Base-by-base conservation (phyloP, 768 basidiomycete genomes). In the Mycena olivaceomarginata region DNA sequence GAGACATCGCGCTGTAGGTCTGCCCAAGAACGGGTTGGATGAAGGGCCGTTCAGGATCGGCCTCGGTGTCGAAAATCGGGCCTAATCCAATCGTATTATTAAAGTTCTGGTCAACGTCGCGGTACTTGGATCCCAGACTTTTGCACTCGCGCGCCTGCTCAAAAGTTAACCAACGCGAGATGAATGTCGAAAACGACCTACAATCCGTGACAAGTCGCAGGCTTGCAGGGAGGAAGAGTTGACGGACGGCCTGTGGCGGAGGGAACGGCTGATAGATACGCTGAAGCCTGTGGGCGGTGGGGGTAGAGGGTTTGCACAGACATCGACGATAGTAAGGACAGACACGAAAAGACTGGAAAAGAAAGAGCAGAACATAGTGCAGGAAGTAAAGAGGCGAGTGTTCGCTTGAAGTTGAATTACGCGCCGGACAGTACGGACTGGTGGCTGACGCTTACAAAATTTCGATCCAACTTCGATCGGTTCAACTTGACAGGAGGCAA, bases 21-120 rank as follows among this genome's bases (percentile, higher is more conserved):
- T 31, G 67, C 40, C 62, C 22, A 48, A 75, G 60, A n/a, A 78
- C 75, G n/a, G 81, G 73, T 64, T 81, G 80, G 51, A 82, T 70
- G 76, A 82, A 76, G 5, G 81, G 72, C 45, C 60, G 67, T 64
- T 76, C 48, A 62, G 63, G 74, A 39, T 74, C 69, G 31, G 70
- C 57, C 51, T 70, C 69, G 56, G 11, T 39, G 71, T 68, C 22
- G 22, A 69, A 60, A 57, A 71, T n/a, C 16, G 46, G 39, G 41
- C 37, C 18, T 48, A 51, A 39, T 46, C 51, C 15, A 11, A 64
- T 43, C 20, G 22, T 25, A 15, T 64, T 39, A 20, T 40, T 25
- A 31, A 77, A 62, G 31, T 73, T 64, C 20, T 68, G 15, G n/a
- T 40, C 18, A 11, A 67, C 71, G 31, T 68, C 25, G 67, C 40